phyloP scores from a whole-genome alignment of 371 early-diverging fungal species.

The Mucor ambiguus region DNA sequence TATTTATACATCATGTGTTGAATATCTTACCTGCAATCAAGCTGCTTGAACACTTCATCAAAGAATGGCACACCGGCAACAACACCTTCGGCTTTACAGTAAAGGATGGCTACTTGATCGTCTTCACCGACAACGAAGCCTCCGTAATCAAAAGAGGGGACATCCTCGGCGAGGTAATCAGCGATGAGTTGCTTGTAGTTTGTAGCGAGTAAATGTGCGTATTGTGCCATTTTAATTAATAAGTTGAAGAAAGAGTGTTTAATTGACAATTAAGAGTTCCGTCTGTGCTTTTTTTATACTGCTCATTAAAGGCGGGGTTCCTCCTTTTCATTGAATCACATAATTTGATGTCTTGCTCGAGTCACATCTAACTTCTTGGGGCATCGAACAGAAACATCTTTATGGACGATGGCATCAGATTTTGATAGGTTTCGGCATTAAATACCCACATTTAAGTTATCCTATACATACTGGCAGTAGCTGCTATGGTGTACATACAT shows the following conservation, averaged over 20 bases:
- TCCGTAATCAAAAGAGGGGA: constrained; percentile 96
- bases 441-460: too few species aligned
- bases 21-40: constrained; percentile 77
- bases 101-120: constrained; percentile 82
- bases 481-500: too few species aligned
- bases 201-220: constrained; percentile 73
- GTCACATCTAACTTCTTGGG: constrained; percentile 4
- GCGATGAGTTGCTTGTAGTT: constrained; percentile 71
- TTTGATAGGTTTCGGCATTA: background rate
- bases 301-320: background rate
- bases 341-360: background rate
- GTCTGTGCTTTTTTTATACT: background rate
- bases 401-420: background rate
- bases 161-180: constrained; percentile 91
- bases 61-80: constrained; percentile 96
- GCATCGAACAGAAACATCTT: background rate
- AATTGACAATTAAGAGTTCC: background rate
- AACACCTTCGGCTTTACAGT: constrained; percentile 90
- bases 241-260: background rate
- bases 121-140: constrained; percentile 95
- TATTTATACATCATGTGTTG: background rate
- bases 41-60: constrained; percentile 89
- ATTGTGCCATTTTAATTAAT: constrained; percentile 32
- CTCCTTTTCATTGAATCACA: background rate
- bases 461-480: background rate